A percentile compares a stretch with the other conserved stretches of the same genome.
phyloP scores from a whole-genome alignment of 768 basidiomycete species.

The Leccinum subgranulosum region DNA sequence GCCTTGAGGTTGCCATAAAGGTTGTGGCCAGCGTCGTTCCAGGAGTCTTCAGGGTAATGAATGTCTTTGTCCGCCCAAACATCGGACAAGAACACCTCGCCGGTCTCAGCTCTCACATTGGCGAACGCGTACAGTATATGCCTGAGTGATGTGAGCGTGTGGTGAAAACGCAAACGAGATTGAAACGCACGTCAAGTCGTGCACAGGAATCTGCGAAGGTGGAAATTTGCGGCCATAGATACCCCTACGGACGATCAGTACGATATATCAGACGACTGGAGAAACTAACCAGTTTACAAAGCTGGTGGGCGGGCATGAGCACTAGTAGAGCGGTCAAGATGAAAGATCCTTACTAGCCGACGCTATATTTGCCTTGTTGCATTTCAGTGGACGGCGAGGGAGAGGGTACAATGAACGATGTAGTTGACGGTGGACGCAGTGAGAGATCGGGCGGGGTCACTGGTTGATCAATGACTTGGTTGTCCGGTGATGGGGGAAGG shows the following conservation, averaged over 20 bases:
- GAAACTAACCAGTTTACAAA: constrained; percentile 70
- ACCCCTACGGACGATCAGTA: constrained; percentile 53
- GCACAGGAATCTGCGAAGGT: constrained; percentile 75
- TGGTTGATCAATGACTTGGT: constrained; percentile 17
- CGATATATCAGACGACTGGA: background rate
- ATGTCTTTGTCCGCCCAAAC: constrained; percentile 96
- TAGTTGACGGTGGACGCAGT: constrained; percentile 1
- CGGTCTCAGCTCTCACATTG: constrained; percentile 76
- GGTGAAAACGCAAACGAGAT: background rate
- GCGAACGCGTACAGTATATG: constrained; percentile 95
- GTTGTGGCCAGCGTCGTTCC: constrained; percentile 89
- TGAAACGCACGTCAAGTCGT: constrained; percentile 76
- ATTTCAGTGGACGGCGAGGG: constrained; percentile 34
- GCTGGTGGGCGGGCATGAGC: constrained; percentile 34
- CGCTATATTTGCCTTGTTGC: constrained; percentile 61
- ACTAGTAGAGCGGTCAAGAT: constrained; percentile 5
- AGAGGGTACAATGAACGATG: constrained; percentile 9
- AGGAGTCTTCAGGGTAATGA: constrained; percentile 91
- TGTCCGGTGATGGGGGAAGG: constrained; percentile 2
- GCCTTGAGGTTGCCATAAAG: constrained; percentile 96
- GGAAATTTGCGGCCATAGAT: constrained; percentile 94
- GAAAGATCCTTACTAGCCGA: constrained; percentile 68
- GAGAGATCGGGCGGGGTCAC: constrained; percentile 8
- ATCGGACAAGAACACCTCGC: constrained; percentile 87
- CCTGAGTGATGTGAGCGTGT: constrained; percentile 34